Evolutionary conservation across 306 rosid genomes (phyloP).

Genomic region (Dryas drummondii): DNA sequence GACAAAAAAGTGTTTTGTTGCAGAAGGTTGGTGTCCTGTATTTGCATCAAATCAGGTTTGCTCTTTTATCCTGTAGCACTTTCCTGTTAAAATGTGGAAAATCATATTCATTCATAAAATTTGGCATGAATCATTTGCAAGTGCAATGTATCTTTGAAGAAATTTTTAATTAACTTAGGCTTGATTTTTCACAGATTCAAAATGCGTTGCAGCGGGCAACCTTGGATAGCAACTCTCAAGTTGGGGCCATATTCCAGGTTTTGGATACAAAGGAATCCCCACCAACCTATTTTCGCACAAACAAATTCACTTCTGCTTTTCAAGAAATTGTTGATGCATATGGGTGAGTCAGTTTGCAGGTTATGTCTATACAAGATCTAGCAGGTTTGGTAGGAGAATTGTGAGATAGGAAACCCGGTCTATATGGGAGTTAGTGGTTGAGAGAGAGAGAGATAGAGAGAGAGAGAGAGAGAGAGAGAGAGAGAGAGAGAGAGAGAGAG

Average conservation of each 20-base stretch:
- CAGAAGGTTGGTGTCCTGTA: conserved; percentile 91
- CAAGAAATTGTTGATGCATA: conserved; percentile 88
- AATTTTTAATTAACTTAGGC: conserved; percentile 8
- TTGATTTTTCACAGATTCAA: conserved; percentile 51
- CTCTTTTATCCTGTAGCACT: conserved; percentile 17
- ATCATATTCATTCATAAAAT: neutral
- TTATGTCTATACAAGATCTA: neutral
- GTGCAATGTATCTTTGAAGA: neutral
- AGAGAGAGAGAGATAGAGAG: neutral
- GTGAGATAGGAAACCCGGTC: neutral
- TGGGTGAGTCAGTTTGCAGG: conserved; percentile 52
- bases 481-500: neutral
- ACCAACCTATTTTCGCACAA: conserved; percentile 67
- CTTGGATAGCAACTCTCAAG: conserved; percentile 58
- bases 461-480: neutral
- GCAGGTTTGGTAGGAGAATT: neutral
- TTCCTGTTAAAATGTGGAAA: conserved; percentile 15
- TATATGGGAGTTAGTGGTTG: neutral
- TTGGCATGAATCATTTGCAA: conserved; percentile 3
- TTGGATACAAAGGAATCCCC: conserved; percentile 64
- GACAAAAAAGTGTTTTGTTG: conserved; percentile 82
- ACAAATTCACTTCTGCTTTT: conserved; percentile 67
- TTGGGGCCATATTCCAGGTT: conserved; percentile 68
- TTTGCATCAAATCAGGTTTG: conserved; percentile 73
- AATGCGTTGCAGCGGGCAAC: conserved; percentile 57